A percentile compares a stretch with the other conserved stretches of the same genome.
phyloP scores from a whole-genome alignment of 805 yeast genomes.

The Clavispora phyllophila region DNA sequence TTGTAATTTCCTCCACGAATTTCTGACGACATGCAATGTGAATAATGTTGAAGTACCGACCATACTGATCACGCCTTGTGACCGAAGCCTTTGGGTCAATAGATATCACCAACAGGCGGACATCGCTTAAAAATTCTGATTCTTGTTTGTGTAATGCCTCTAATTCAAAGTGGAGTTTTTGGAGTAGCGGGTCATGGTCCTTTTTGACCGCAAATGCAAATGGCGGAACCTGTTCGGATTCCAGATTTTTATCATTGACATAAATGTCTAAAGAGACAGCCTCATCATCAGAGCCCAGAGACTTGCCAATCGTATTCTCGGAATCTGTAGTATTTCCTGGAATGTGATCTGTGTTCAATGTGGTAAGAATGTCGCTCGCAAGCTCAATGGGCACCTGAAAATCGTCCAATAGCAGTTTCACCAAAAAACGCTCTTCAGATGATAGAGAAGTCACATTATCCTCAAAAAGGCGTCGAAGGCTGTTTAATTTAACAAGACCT shows the following conservation, averaged over 20 bases:
- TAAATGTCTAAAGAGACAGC: neutral
- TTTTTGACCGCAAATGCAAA: conserved; percentile 28
- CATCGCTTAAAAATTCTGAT: conserved; percentile 15
- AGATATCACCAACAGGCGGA: conserved; percentile 15
- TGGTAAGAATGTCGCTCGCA: conserved; percentile 37
- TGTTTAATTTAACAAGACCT: conserved; percentile 21
- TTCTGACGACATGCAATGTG: conserved; percentile 41
- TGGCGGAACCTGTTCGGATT: neutral
- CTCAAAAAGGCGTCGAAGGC: conserved; percentile 7
- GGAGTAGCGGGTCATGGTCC: conserved; percentile 27
- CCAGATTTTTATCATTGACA: neutral
- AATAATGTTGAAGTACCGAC: conserved; percentile 38
- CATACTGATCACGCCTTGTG: conserved; percentile 23
- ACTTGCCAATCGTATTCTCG: neutral
- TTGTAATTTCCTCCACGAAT: conserved; percentile 18
- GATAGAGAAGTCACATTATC: conserved; percentile 16
- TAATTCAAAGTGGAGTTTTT: conserved; percentile 29
- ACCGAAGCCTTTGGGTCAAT: conserved; percentile 29
- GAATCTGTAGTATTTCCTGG: neutral
- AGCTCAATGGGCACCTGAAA: conserved; percentile 37
- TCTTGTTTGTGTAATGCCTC: conserved; percentile 23
- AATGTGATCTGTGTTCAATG: conserved; percentile 28
- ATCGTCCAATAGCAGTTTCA: conserved; percentile 18
- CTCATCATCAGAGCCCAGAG: neutral
- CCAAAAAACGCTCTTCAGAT: conserved; percentile 15